A percentile compares a stretch with the other conserved stretches of the same genome.
Conservation (phyloP, 2,329 filamentous ascomycete species). For the Phaeosphaeria sp. region DNA sequence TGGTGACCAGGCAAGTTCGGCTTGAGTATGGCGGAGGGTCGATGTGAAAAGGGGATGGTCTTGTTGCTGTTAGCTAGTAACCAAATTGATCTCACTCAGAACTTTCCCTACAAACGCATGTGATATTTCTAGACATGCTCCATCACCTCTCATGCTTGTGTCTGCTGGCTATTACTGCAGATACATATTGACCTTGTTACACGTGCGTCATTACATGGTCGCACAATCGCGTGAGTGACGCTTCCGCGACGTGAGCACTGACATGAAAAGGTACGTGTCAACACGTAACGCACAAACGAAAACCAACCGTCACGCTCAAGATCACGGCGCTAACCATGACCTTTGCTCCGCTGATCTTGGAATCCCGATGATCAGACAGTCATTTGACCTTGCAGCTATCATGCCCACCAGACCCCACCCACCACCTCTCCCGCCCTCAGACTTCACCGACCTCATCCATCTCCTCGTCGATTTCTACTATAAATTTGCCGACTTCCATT, state of each 20-base stretch:
- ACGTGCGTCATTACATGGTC: background rate
- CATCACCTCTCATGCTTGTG: no score
- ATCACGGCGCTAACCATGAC: no score
- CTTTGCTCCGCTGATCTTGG: no score
- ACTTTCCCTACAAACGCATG: no score
- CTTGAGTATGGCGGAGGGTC: no score
- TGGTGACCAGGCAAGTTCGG: no score
- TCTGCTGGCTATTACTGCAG: background rate
- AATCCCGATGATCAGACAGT: no score
- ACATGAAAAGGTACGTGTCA: background rate
- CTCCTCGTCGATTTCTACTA: background rate
- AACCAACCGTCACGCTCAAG: background rate
- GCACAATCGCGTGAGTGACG: background rate
- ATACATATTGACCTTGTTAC: background rate
- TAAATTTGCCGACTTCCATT: background rate
- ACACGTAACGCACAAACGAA: background rate
- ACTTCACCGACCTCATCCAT: background rate
- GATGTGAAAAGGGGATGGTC: no score
- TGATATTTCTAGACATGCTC: no score
- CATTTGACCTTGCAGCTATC: no score
- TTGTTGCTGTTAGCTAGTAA: no score
- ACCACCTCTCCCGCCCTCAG: background rate
- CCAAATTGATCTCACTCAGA: no score
- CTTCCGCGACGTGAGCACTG: background rate
- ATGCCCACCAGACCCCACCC: background rate